Base-by-base conservation (phyloP, 2,329 filamentous ascomycete species). In the Shiraia bambusicola region DNA sequence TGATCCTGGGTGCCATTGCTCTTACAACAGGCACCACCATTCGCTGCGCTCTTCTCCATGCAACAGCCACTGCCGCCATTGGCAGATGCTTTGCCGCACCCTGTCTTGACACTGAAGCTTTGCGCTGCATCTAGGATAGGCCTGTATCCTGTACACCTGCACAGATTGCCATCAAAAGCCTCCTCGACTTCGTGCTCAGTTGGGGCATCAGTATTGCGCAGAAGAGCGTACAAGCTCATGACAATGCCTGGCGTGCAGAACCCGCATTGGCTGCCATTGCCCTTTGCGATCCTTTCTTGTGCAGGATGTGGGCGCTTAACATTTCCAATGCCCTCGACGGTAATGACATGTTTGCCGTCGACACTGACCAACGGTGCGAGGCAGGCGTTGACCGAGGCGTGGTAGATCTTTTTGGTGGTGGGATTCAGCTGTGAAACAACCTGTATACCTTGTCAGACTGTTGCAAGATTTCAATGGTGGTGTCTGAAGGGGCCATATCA, bases 161-260 rank as follows among this genome's bases (percentile, higher is more conserved):
- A 98, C 19, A 97, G 73, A 54, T 98, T 98, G 0, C 93, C 93
- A 67, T 98, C 93, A 59, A 97, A 97, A 0, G 92, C 91, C 71
- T 97, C 93, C 69, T 98, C 93, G 25, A 97, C 79, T 22, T 94
- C 88, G 54, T 88, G 81, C 59, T 92, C 82, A 2, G 82, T 84
- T 0, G 92, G 91, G 14, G 78, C 77, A 3, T 83, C 76, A 53
- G 91, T 87, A 61, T 97, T 97, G 45, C 93, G 81, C 24, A 98
- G 76, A 31, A 97, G 76, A 5, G 93, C 93, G 69, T 98, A 98
- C 41, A 97, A 71, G 66, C 91, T 96, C 83, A 97, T 97, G 49
- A 97, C 91, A 59, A 98, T 97, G 2, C 93, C 93, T 4, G 93
- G 93, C 0, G 93, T 97, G 63, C 93, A 98, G 71, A 98, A 98